Evolutionary conservation across 1,284 basidiomycete species (phyloP), one percentile per base, ranked within the genome.

Genomic region (Ustilago hordei): DNA sequence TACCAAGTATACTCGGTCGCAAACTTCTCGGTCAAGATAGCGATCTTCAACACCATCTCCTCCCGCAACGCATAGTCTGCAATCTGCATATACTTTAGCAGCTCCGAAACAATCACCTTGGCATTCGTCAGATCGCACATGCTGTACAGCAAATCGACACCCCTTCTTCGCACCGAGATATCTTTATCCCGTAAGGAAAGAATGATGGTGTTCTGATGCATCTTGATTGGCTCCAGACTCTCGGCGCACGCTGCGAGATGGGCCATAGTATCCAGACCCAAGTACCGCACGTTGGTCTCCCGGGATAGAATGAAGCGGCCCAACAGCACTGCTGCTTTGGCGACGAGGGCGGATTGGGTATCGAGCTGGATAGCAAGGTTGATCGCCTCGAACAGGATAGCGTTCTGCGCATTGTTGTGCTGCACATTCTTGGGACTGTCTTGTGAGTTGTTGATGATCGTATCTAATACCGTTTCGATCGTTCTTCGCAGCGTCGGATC

Each of bases 61-160:
- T 98, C 96, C 50, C 97, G 90, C 52, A 99, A 88, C 32, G 92
- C 95, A 83, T 98, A 98, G 87, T 99, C 97, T 4, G 97, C 96
- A 13, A 97, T 91, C 83, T 92, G 92, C 68, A 99, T 90, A 86
- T 98, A 99, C 70, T 93, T 91, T 65, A 99, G 88, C 34, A 99
- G 89, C 87, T 99, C 95, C 60, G 93, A 94, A 34, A 99, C 97
- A 78, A 99, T 95, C 64, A 93, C 88, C 85, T 95, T 95, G 15
- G 95, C 94, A 87, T 98, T 99, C 81, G 93, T 92, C 17, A 92
- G 90, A 86, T 99, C 97, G 87, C 97, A 99, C 96, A 99, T 98
- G 87, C 95, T 97, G 88, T 98, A 99, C 13, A 99, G 89, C 56
- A 99, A 89, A 87, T 99, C 97, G 56, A 99, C 89, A 1, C 95